These are phyloP conservation scores for Tylopilus orsonianus DNA, from an alignment of 1,284 basidiomycete species.

Conservation along the genomic window DNA sequence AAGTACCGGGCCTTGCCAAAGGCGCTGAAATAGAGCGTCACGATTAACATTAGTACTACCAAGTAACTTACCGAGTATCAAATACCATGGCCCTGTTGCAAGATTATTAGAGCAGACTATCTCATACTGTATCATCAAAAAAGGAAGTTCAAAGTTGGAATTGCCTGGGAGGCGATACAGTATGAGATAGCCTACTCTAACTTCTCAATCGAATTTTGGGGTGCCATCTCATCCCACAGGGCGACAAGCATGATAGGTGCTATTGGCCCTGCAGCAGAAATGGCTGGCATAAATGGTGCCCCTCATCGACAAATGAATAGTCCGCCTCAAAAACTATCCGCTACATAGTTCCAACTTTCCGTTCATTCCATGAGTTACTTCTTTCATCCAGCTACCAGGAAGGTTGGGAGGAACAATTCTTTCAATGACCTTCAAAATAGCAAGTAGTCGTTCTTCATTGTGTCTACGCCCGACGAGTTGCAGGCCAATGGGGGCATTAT, in stretches of 20 bases:
- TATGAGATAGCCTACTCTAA: neutral
- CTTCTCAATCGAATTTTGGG: conserved; percentile 2
- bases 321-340: neutral
- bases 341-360: conserved; percentile 4
- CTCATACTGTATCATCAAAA: neutral
- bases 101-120: neutral
- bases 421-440: conserved; percentile 45
- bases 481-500: conserved; percentile 45
- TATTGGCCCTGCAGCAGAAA: conserved; percentile 9
- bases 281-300: conserved; percentile 13
- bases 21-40: too few relatives aligned
- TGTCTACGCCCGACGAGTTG: conserved; percentile 50
- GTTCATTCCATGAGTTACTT: conserved; percentile 12
- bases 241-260: conserved; percentile 1
- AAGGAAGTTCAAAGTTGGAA: neutral
- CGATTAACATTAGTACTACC: too few relatives aligned
- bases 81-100: too few relatives aligned
- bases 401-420: conserved; percentile 21
- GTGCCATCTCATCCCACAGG: conserved; percentile 10
- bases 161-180: neutral
- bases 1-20: too few relatives aligned
- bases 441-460: conserved; percentile 50
- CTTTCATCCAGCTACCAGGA: conserved; percentile 11
- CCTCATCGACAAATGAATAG: conserved; percentile 5
- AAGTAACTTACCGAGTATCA: too few relatives aligned